phyloP scores from a whole-genome alignment of 352 stramenopile genomes.

The Globisporangium paroecandrum region DNA sequence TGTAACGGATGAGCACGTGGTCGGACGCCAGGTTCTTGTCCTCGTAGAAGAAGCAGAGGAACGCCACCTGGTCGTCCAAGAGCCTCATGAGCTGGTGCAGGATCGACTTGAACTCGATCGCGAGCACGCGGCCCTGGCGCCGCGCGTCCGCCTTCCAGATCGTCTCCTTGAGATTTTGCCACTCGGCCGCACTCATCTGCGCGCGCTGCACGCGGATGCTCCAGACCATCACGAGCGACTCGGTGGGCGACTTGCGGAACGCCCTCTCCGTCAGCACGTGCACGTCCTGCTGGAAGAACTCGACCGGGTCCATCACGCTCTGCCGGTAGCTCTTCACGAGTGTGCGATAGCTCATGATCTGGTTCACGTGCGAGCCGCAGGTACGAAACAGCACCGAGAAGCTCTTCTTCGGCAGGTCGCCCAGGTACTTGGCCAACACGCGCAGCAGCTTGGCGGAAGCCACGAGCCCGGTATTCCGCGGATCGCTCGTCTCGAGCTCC shows the following conservation, averaged over 20 bases:
- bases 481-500: constrained; percentile 58
- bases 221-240: constrained; percentile 72
- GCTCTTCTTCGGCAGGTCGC: constrained; percentile 48
- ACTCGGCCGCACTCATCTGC: constrained; percentile 35
- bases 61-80: constrained; percentile 61
- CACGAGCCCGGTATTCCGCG: constrained; percentile 56
- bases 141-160: constrained; percentile 41
- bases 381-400: constrained; percentile 57
- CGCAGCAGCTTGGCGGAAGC: constrained; percentile 54
- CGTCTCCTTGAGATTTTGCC: constrained; percentile 52
- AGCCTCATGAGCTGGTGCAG: constrained; percentile 44
- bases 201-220: constrained; percentile 56
- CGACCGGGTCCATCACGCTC: constrained; percentile 46
- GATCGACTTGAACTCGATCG: constrained; percentile 40
- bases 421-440: constrained; percentile 62
- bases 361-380: constrained; percentile 58
- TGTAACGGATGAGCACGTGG: constrained; percentile 61
- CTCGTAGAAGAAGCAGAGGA: constrained; percentile 78
- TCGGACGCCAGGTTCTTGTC: constrained; percentile 59
- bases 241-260: constrained; percentile 56
- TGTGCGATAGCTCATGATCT: constrained; percentile 70
- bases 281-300: constrained; percentile 50
- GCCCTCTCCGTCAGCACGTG: constrained; percentile 37
- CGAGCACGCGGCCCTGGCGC: constrained; percentile 49
- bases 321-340: constrained; percentile 67